Percentiles rank a stretch among this genome's conserved stretches.
Conservation (phyloP, 306 rosid species). For the Begonia masoniana region DNA sequence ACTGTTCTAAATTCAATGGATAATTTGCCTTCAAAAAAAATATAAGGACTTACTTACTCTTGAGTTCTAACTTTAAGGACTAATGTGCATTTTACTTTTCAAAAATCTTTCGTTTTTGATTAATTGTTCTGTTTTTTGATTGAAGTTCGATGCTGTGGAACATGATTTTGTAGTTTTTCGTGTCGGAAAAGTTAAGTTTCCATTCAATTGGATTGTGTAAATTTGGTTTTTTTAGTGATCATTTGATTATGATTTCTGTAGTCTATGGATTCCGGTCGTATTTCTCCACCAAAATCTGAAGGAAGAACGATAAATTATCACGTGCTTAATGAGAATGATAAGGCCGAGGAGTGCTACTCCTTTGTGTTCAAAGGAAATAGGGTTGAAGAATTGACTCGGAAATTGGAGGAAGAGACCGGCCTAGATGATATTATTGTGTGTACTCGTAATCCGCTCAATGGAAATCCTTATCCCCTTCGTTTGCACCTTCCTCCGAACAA, state of each 20-base stretch:
- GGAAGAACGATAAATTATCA: neutral
- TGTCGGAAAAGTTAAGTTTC: neutral
- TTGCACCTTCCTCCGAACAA: slow-evolving; percentile 17
- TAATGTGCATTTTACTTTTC: no score
- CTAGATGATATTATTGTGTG: slow-evolving; percentile 8
- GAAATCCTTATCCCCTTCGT: slow-evolving; percentile 8
- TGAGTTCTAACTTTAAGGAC: no score
- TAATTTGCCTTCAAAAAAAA: no score
- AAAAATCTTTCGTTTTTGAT: no score
- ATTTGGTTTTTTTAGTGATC: slow-evolving; percentile 5
- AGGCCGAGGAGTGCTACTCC: neutral
- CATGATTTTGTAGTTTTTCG: neutral
- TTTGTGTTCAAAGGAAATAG: slow-evolving; percentile 7
- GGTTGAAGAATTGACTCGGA: slow-evolving; percentile 8
- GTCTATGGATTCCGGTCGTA: slow-evolving; percentile 14
- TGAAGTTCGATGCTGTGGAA: no score
- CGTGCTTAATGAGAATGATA: neutral
- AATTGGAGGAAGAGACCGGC: slow-evolving; percentile 6
- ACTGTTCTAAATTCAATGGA: no score
- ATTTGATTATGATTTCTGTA: slow-evolving; percentile 10
- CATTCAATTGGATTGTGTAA: neutral
- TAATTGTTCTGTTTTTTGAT: no score
- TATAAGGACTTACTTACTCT: no score
- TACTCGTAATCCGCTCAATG: slow-evolving; percentile 7
- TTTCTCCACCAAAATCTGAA: neutral